These are phyloP conservation scores for Gossypium mustelinum DNA, from an alignment of 345 rosid genomes.

Conservation along the genomic window DNA sequence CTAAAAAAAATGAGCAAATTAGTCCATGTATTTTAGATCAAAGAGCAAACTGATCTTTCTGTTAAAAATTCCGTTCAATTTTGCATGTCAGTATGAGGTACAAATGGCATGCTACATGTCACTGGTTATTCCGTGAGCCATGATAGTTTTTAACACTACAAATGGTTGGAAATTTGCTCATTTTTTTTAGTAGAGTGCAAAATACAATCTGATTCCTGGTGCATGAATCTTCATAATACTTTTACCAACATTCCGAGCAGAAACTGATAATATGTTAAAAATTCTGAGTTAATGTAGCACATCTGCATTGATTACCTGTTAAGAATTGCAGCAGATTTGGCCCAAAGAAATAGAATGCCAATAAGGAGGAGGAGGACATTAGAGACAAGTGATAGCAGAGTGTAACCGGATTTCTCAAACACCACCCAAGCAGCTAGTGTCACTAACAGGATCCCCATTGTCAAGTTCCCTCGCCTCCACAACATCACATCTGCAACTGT, in stretches of 20 bases:
- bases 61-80: too few species aligned
- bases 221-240: too few species aligned
- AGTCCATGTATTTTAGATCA: too few species aligned
- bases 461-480: conserved; percentile 71
- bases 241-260: background rate
- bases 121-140: too few species aligned
- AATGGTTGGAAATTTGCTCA: too few species aligned
- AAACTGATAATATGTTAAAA: background rate
- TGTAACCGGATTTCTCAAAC: conserved; percentile 80
- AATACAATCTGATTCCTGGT: too few species aligned
- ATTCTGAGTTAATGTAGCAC: background rate
- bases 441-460: conserved; percentile 58
- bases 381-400: conserved; percentile 74
- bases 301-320: conserved; percentile 47
- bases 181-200: too few species aligned
- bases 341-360: conserved; percentile 81
- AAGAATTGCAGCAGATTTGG: conserved; percentile 92
- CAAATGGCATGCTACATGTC: too few species aligned
- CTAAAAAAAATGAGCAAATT: too few species aligned
- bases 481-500: conserved; percentile 90
- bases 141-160: too few species aligned
- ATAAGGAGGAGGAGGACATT: conserved; percentile 83
- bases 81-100: too few species aligned
- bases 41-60: too few species aligned
- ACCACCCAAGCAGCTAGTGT: conserved; percentile 82